Percentiles rank a stretch among this genome's conserved stretches.
Evolutionary conservation across 1,284 basidiomycete genomes (phyloP).

Genomic region (Ganoderma resinaceum): DNA sequence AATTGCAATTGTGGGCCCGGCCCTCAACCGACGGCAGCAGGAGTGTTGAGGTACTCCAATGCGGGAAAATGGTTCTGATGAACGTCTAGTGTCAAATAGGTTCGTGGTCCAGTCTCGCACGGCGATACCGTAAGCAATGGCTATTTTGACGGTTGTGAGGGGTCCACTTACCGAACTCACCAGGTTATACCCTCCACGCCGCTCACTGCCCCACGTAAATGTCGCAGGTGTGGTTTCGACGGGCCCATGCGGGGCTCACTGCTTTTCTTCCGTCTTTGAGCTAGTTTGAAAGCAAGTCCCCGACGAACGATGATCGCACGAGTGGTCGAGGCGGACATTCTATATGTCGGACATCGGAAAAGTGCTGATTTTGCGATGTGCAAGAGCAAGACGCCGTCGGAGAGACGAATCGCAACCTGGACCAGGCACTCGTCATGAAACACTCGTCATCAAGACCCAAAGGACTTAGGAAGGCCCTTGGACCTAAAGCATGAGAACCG

Average conservation of each 20-base stretch:
- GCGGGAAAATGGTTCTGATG: constrained; percentile 7
- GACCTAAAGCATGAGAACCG: not conserved
- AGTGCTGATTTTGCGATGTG: not conserved
- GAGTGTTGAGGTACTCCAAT: not conserved
- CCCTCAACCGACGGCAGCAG: constrained; percentile 9
- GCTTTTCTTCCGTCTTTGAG: not conserved
- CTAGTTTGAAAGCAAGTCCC: not conserved
- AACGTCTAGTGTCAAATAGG: constrained; percentile 1
- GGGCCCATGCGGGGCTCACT: not conserved
- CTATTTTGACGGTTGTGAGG: not conserved
- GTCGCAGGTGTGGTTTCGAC: not conserved
- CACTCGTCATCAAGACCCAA: not conserved
- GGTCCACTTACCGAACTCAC: too few species aligned
- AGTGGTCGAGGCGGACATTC: not conserved
- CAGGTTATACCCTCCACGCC: not conserved
- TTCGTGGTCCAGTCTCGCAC: not conserved
- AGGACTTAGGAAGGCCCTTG: not conserved
- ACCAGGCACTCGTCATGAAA: constrained; percentile 12
- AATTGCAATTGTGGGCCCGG: constrained; percentile 7
- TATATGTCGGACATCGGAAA: not conserved
- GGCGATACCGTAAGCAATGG: not conserved
- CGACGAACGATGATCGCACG: not conserved
- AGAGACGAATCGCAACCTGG: not conserved
- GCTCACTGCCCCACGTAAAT: not conserved
- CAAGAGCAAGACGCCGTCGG: constrained; percentile 11